A percentile compares a stretch with the other conserved stretches of the same genome.
These are phyloP conservation scores for Larix kaempferi DNA, from an alignment of 75 land plant species.

Conservation along the genomic window DNA sequence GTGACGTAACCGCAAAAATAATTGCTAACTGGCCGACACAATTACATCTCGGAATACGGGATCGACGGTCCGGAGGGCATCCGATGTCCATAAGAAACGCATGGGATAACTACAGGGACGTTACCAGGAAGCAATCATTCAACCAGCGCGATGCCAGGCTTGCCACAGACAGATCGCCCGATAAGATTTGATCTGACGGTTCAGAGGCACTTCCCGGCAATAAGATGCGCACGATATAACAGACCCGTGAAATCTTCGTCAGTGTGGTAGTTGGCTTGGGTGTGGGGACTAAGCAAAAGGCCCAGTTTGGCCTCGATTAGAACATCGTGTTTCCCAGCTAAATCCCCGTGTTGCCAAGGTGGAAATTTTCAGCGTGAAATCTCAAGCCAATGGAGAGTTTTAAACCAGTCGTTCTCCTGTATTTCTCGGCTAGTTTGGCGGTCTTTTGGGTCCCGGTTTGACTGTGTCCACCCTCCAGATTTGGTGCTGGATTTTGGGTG, in stretches of 20 bases:
- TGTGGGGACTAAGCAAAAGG: neutral
- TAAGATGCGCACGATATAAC: constrained; percentile 8
- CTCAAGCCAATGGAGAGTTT: neutral
- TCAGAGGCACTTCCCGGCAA: neutral
- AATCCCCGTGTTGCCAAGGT: neutral
- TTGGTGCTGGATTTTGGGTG: neutral
- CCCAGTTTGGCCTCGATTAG: too few species aligned
- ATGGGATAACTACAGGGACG: too few species aligned
- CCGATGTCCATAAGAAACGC: too few species aligned
- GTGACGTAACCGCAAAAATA: too few species aligned
- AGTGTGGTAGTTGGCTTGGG: neutral
- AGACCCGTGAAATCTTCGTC: constrained; percentile 1
- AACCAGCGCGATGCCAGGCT: neutral
- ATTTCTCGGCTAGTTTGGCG: constrained; percentile 2
- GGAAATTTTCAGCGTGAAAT: neutral
- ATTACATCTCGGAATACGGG: too few species aligned
- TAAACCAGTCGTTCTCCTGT: neutral
- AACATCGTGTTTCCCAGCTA: too few species aligned
- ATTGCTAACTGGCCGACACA: too few species aligned
- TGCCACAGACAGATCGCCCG: neutral
- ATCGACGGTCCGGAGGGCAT: too few species aligned
- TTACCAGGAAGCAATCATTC: neutral
- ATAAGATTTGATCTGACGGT: neutral
- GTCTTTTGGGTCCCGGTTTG: neutral
- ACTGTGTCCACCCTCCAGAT: neutral